phyloP scores from a whole-genome alignment of 139 green algal genomes.

The Klebsormidium nitens region DNA sequence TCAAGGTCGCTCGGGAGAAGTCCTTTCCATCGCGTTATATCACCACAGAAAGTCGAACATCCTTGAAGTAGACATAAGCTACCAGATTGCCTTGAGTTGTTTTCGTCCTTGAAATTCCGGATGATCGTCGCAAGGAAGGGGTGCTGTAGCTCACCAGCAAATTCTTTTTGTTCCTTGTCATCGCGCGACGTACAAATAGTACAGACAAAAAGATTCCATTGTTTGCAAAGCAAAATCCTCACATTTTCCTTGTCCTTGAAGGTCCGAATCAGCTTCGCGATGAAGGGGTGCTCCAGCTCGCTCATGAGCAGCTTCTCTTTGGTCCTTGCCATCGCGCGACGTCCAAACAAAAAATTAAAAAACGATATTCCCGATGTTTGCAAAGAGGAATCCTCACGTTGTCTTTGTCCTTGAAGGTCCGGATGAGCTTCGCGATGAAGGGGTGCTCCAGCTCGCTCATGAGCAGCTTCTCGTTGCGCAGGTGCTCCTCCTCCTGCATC shows the following conservation, averaged over 20 bases:
- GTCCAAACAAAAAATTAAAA: too few species aligned
- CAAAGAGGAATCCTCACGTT: too few species aligned
- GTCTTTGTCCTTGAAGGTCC: constrained; percentile 63
- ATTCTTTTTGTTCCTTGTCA: constrained; percentile 61
- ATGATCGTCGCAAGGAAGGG: constrained; percentile 54
- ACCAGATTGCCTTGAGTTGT: too few species aligned
- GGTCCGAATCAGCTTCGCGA: constrained; percentile 41
- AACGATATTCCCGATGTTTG: too few species aligned
- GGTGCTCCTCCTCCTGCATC: constrained; percentile 57
- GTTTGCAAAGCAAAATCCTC: too few species aligned
- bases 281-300: constrained; percentile 53
- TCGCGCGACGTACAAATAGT: too few species aligned
- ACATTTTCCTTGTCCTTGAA: constrained; percentile 70
- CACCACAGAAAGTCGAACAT: too few species aligned
- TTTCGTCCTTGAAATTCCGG: constrained; percentile 59
- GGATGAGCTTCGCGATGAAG: constrained; percentile 52
- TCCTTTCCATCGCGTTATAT: too few species aligned
- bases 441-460: constrained; percentile 52
- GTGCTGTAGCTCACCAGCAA: constrained; percentile 54
- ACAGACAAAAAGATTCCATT: too few species aligned
- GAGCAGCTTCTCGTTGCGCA: constrained; percentile 61
- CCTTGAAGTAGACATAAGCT: too few species aligned
- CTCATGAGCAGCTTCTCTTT: constrained; percentile 59
- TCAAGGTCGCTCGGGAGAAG: too few species aligned
- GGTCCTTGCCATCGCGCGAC: too few species aligned